These are phyloP conservation scores for Pseudozyma tsukubaensis DNA, from an alignment of 1,284 basidiomycete genomes.

Conservation along the genomic window DNA sequence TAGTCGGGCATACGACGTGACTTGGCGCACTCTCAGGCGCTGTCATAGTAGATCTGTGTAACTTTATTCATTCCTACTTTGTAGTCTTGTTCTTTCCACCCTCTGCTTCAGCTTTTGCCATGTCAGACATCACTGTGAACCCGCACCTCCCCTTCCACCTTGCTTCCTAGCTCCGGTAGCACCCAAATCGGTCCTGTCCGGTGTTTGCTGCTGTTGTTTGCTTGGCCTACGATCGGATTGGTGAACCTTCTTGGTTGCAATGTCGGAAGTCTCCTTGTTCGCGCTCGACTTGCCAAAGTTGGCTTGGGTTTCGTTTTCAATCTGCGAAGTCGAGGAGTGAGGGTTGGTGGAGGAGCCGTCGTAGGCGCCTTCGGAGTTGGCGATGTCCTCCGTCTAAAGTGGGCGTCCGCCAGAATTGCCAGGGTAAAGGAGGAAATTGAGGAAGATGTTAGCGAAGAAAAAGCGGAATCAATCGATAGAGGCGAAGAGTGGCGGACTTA, in stretches of 20 bases:
- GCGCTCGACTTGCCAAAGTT: slow-evolving; percentile 19
- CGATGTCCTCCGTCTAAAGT: slow-evolving; percentile 43
- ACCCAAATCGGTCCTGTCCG: slow-evolving; percentile 18
- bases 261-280: slow-evolving; percentile 11
- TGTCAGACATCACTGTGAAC: too few relatives aligned
- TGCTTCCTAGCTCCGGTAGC: slow-evolving; percentile 29
- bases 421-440: neutral
- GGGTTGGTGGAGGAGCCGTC: slow-evolving; percentile 23
- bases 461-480: slow-evolving; percentile 28
- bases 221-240: slow-evolving; percentile 9
- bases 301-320: slow-evolving; percentile 26
- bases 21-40: too few relatives aligned
- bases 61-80: too few relatives aligned
- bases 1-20: too few relatives aligned
- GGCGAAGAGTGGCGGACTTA: slow-evolving; percentile 12
- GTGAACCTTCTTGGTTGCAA: slow-evolving; percentile 15
- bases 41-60: too few relatives aligned
- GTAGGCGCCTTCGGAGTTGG: slow-evolving; percentile 33
- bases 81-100: too few relatives aligned
- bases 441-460: slow-evolving; percentile 24
- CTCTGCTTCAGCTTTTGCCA: too few relatives aligned
- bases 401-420: neutral
- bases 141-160: slow-evolving; percentile 12
- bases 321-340: slow-evolving; percentile 9
- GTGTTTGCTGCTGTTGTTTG: slow-evolving; percentile 19